A percentile compares a stretch with the other conserved stretches of the same genome.
Conservation (phyloP, 768 basidiomycete species). For the Glaciozyma antarctica region DNA sequence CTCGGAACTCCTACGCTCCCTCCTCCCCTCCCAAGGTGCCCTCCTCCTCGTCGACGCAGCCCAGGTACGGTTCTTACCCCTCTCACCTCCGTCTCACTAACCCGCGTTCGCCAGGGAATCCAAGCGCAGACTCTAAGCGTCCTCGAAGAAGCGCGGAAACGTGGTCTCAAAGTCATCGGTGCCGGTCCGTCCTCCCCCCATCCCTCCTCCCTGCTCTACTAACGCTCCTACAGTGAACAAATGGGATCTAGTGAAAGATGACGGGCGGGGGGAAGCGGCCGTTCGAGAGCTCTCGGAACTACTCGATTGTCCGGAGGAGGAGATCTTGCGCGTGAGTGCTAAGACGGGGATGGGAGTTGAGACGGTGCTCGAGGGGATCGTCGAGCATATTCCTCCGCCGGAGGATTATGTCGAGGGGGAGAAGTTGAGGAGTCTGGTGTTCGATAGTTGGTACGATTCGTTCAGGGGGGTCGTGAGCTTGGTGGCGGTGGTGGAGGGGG, state of each 20-base stretch:
- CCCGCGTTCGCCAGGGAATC: conserved; percentile 54
- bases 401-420: conserved; percentile 38
- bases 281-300: conserved; percentile 25
- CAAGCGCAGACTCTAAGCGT: conserved; percentile 97
- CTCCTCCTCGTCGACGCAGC: conserved; percentile 64
- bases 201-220: neutral
- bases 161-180: conserved; percentile 50
- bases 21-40: conserved; percentile 90
- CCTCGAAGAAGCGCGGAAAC: conserved; percentile 74
- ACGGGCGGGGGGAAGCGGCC: conserved; percentile 22
- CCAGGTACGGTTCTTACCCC: conserved; percentile 8
- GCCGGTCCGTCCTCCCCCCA: conserved; percentile 46
- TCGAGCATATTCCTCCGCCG: conserved; percentile 78
- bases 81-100: neutral
- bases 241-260: conserved; percentile 31
- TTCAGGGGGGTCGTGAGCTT: conserved; percentile 93
- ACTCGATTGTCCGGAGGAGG: conserved; percentile 17
- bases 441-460: conserved; percentile 78
- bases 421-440: conserved; percentile 68
- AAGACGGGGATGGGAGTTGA: conserved; percentile 84
- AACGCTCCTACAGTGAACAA: conserved; percentile 18
- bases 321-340: conserved; percentile 70
- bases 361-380: conserved; percentile 63
- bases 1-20: conserved; percentile 87
- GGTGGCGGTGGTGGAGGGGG: conserved; percentile 68